Evolutionary conservation across 352 stramenopile species (phyloP).

Genomic region (Phytophthora lateralis): DNA sequence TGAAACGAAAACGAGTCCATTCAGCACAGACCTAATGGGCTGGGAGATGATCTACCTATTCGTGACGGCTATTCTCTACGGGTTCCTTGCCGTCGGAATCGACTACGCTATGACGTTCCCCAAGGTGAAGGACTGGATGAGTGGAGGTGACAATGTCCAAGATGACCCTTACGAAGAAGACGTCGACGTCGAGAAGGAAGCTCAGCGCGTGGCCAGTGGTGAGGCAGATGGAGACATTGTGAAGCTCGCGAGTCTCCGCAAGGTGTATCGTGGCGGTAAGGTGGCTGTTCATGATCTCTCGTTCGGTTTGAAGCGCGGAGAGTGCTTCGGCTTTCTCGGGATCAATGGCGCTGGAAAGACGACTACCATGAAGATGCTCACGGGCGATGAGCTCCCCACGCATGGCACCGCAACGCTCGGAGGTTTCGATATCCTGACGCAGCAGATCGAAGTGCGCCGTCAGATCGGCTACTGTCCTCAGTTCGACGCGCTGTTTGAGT

Average conservation of each 20-base stretch:
- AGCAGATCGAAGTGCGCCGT: slow-evolving; percentile 73
- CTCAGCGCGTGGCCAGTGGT: slow-evolving; percentile 36
- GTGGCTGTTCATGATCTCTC: slow-evolving; percentile 80
- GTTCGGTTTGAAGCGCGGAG: slow-evolving; percentile 79
- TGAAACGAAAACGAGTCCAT: slow-evolving; percentile 52
- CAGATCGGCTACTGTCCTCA: slow-evolving; percentile 94
- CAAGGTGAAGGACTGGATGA: slow-evolving; percentile 45
- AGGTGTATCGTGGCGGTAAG: slow-evolving; percentile 64
- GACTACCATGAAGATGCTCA: slow-evolving; percentile 97
- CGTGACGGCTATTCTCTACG: slow-evolving; percentile 36
- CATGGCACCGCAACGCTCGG: slow-evolving; percentile 55
- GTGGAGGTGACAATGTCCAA: slow-evolving; percentile 27
- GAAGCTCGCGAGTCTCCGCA: slow-evolving; percentile 43
- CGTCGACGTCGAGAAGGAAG: slow-evolving; percentile 44
- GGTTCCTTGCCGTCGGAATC: slow-evolving; percentile 36
- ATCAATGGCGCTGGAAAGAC: slow-evolving; percentile 96
- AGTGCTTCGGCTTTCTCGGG: slow-evolving; percentile 95
- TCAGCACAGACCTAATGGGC: slow-evolving; percentile 61
- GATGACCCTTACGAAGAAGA: slow-evolving; percentile 50
- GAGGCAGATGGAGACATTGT: slow-evolving; percentile 43
- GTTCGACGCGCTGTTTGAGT: slow-evolving; percentile 85
- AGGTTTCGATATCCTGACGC: slow-evolving; percentile 76
- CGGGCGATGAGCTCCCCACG: slow-evolving; percentile 76
- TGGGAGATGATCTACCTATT: slow-evolving; percentile 67
- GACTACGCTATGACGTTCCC: slow-evolving; percentile 50